phyloP scores from a whole-genome alignment of 495 filamentous ascomycete species.

The Xylaria flabelliformis region DNA sequence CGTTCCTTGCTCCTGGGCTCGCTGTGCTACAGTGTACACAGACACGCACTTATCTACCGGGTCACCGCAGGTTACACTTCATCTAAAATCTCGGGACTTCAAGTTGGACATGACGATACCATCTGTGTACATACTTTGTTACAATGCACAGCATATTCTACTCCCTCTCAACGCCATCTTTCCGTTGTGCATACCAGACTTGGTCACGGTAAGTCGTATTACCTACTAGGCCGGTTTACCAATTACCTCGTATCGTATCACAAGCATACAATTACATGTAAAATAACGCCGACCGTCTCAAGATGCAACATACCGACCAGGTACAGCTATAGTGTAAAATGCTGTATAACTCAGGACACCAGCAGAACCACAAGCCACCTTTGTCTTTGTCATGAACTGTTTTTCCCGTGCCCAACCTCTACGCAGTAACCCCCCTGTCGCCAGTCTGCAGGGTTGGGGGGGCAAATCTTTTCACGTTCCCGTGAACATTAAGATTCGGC shows the following conservation, averaged over 20 bases:
- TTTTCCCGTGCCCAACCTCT: background rate
- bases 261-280: background rate
- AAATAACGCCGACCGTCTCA: background rate
- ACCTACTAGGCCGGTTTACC: background rate
- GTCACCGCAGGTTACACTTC: conserved; percentile 16
- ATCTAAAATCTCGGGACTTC: conserved; percentile 4
- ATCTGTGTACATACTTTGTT: background rate
- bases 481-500: conserved; percentile 6
- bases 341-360: background rate
- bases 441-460: background rate
- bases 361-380: background rate
- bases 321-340: background rate
- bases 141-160: background rate
- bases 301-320: background rate
- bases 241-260: conserved; percentile 5
- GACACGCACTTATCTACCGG: background rate
- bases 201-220: background rate
- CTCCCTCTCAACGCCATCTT: background rate
- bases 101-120: conserved; percentile 4
- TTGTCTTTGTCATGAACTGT: conserved; percentile 1
- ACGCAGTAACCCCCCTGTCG: background rate
- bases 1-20: conserved; percentile 3
- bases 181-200: background rate
- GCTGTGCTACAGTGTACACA: background rate
- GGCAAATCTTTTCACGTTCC: background rate